These are phyloP conservation scores for Microsporum ferrugineum DNA, from an alignment of 2,329 filamentous ascomycete genomes.

Conservation along the genomic window DNA sequence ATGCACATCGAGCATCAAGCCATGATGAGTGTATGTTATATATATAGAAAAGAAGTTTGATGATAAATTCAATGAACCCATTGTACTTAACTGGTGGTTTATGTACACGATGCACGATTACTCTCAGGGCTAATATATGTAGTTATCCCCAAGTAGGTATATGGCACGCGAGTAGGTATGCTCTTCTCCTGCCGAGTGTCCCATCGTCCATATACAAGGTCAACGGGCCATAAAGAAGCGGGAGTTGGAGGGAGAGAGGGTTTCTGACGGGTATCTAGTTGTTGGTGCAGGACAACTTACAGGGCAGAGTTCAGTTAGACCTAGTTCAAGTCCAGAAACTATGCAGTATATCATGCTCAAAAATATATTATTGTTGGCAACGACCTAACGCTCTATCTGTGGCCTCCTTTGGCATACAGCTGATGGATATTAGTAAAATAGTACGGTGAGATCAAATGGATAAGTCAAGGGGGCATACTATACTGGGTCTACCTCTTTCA, in stretches of 20 bases:
- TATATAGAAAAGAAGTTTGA: background rate
- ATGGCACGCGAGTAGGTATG: slow-evolving; percentile 24
- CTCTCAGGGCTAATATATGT: background rate
- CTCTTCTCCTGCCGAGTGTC: slow-evolving; percentile 63
- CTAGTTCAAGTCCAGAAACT: background rate
- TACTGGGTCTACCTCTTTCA: slow-evolving; percentile 72
- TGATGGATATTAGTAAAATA: slow-evolving; percentile 18
- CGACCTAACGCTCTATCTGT: slow-evolving; percentile 47
- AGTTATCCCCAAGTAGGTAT: slow-evolving; percentile 25
- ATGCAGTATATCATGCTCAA: background rate
- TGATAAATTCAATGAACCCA: background rate
- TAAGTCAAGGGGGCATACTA: slow-evolving; percentile 47
- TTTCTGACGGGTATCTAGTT: slow-evolving; percentile 10
- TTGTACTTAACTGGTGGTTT: background rate
- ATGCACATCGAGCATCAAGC: background rate
- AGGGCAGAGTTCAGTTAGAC: background rate
- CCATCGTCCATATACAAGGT: slow-evolving; percentile 43
- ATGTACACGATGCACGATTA: slow-evolving; percentile 8
- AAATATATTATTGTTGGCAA: slow-evolving; percentile 17
- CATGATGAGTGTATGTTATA: background rate
- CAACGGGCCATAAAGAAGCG: slow-evolving; percentile 57
- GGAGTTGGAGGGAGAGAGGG: slow-evolving; percentile 36
- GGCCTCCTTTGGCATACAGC: slow-evolving; percentile 61
- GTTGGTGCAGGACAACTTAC: background rate
- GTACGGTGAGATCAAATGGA: background rate